Conservation (phyloP, 2,329 filamentous ascomycete species). For the Cladophialophora yegresii region DNA sequence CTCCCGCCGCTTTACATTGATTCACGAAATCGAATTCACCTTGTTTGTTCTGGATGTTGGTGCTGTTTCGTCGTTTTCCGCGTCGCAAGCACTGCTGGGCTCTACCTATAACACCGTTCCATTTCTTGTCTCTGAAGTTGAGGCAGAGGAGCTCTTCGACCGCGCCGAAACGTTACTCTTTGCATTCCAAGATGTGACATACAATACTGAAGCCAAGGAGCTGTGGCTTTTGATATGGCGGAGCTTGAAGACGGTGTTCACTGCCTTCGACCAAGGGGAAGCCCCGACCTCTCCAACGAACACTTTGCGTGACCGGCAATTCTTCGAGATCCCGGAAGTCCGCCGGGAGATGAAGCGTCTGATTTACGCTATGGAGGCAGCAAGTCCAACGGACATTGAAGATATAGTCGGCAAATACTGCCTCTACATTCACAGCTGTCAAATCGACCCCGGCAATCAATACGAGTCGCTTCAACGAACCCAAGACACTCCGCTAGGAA, state of each 20-base stretch:
- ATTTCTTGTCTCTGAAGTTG: constrained; percentile 3
- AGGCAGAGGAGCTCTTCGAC: constrained; percentile 6
- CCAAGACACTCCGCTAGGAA: constrained; percentile 21
- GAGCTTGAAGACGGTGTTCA: constrained; percentile 23
- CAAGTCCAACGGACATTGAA: constrained; percentile 28
- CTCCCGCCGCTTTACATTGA: background rate
- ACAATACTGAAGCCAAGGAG: constrained; percentile 20
- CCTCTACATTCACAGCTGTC: constrained; percentile 24
- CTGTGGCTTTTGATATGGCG: constrained; percentile 32
- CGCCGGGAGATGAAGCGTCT: constrained; percentile 13
- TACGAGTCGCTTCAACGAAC: constrained; percentile 24
- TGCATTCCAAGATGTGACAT: constrained; percentile 23
- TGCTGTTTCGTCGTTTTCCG: constrained; percentile 2
- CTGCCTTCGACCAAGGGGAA: constrained; percentile 12
- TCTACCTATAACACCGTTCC: background rate
- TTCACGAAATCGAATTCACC: constrained; percentile 17
- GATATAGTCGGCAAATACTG: constrained; percentile 32
- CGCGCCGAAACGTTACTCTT: constrained; percentile 8
- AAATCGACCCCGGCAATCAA: constrained; percentile 12
- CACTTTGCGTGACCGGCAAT: constrained; percentile 12
- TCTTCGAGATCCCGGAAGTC: constrained; percentile 23
- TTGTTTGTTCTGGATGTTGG: constrained; percentile 14
- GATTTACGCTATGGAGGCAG: constrained; percentile 20
- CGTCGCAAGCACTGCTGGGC: constrained; percentile 1
- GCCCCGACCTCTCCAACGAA: constrained; percentile 9